Conservation (phyloP, 2,329 filamentous ascomycete species). For the Neofusicoccum ribis region DNA sequence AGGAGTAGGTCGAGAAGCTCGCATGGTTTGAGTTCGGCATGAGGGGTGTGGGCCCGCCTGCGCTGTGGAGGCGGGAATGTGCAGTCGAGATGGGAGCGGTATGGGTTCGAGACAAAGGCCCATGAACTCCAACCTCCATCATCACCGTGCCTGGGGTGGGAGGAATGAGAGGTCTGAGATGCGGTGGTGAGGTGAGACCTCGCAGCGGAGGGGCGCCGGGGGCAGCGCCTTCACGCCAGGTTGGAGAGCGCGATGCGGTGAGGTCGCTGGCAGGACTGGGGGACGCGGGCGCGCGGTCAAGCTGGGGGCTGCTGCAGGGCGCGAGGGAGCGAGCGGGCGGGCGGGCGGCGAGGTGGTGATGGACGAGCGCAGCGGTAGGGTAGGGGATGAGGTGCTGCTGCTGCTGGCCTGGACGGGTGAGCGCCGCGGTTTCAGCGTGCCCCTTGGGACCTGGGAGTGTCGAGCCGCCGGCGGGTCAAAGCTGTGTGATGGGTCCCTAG, state of each 20-base stretch:
- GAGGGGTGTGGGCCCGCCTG: slow-evolving; percentile 39
- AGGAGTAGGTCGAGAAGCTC: slow-evolving; percentile 50
- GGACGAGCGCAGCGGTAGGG: slow-evolving; percentile 20
- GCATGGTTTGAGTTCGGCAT: slow-evolving; percentile 43
- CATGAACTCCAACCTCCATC: slow-evolving; percentile 39
- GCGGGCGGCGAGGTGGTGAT: slow-evolving; percentile 16
- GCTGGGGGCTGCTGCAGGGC: slow-evolving; percentile 18
- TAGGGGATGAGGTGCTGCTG: slow-evolving; percentile 21
- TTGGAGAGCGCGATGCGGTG: slow-evolving; percentile 6
- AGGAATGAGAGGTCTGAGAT: slow-evolving; percentile 12
- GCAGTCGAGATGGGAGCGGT: slow-evolving; percentile 25
- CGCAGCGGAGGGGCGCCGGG: slow-evolving; percentile 19
- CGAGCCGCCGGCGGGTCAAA: slow-evolving; percentile 10
- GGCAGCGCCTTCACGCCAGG: slow-evolving; percentile 20
- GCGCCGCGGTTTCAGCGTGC: slow-evolving; percentile 20
- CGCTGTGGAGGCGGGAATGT: slow-evolving; percentile 22
- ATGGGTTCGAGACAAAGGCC: slow-evolving; percentile 29
- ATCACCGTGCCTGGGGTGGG: slow-evolving; percentile 19
- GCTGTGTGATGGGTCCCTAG: slow-evolving; percentile 11
- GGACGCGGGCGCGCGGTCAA: slow-evolving; percentile 4
- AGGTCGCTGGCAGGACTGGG: slow-evolving; percentile 11
- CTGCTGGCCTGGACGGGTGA: slow-evolving; percentile 18
- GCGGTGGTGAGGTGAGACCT: slow-evolving; percentile 20
- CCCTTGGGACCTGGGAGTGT: slow-evolving; percentile 10
- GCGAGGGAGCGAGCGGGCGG: slow-evolving; percentile 14